Percentiles rank a stretch among this genome's conserved stretches.
Conservation (phyloP, 768 basidiomycete species). For the Paxillus rubicundulus region DNA sequence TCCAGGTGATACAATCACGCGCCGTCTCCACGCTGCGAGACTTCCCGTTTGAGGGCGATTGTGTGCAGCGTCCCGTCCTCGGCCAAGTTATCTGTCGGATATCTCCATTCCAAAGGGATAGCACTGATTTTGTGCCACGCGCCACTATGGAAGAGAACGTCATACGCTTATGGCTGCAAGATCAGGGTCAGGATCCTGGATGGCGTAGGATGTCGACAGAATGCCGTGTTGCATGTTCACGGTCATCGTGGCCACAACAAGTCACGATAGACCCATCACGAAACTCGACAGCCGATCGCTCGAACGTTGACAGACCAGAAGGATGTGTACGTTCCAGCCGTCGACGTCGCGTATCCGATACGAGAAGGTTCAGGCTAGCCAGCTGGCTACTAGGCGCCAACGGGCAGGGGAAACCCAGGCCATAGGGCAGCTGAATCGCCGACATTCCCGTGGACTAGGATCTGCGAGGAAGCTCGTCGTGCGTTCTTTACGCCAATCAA, state of each 20-base stretch:
- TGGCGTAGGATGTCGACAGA: slow-evolving; percentile 7
- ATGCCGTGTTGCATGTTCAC: slow-evolving; percentile 11
- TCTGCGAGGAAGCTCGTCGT: slow-evolving; percentile 24
- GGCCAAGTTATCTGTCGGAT: slow-evolving; percentile 18
- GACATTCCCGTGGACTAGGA: slow-evolving; percentile 30
- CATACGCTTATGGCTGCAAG: neutral
- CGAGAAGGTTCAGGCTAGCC: too few species aligned
- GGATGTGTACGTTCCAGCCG: neutral
- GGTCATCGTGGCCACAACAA: neutral
- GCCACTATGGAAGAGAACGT: neutral
- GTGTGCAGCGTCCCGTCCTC: neutral
- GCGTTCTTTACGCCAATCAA: slow-evolving; percentile 20
- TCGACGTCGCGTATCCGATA: neutral
- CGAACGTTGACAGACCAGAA: neutral
- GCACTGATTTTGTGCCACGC: neutral
- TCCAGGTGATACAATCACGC: slow-evolving; percentile 9
- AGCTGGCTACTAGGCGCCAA: neutral
- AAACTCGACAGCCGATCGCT: neutral
- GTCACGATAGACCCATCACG: neutral
- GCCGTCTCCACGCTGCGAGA: neutral
- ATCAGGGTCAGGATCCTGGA: neutral
- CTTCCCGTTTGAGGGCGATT: neutral
- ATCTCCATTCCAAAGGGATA: slow-evolving; percentile 19
- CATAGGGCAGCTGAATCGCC: slow-evolving; percentile 16
- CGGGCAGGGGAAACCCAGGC: slow-evolving; percentile 19